Evolutionary conservation across 768 basidiomycete genomes (phyloP).

Genomic region (Exidia glandulosa): DNA sequence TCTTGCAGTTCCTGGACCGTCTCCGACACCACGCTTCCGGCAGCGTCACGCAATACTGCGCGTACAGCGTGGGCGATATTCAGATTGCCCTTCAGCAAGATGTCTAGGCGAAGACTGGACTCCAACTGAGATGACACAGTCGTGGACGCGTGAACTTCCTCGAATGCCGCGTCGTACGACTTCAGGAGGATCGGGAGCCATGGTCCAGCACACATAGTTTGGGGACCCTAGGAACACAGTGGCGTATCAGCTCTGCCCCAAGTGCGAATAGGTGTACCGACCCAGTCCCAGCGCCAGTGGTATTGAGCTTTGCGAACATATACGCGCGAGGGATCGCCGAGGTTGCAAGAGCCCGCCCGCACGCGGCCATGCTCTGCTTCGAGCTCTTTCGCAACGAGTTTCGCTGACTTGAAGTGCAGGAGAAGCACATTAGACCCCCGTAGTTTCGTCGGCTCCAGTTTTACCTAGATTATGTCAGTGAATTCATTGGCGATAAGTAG

Average conservation of each 20-base stretch:
- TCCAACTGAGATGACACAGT: slow-evolving; percentile 43
- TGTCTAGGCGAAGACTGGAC: too few relatives aligned
- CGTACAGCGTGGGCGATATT: slow-evolving; percentile 40
- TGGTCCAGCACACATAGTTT: slow-evolving; percentile 78
- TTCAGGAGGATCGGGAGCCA: slow-evolving; percentile 75
- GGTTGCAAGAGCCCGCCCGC: slow-evolving; percentile 53
- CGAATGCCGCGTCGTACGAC: slow-evolving; percentile 50
- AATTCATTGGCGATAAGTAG: slow-evolving; percentile 5
- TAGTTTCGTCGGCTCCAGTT: slow-evolving; percentile 16
- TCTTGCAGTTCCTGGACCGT: slow-evolving; percentile 20
- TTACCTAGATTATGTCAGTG: slow-evolving; percentile 13
- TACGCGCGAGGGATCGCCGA: slow-evolving; percentile 81
- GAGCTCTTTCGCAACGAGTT: slow-evolving; percentile 34
- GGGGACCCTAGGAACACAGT: too few relatives aligned
- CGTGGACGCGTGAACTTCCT: slow-evolving; percentile 52
- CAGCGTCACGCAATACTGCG: slow-evolving; percentile 17
- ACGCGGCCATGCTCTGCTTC: slow-evolving; percentile 40
- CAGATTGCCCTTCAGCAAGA: slow-evolving; percentile 31
- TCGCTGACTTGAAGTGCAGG: slow-evolving; percentile 48
- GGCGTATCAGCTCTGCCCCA: too few relatives aligned
- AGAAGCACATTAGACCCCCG: slow-evolving; percentile 30
- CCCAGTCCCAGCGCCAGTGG: slow-evolving; percentile 46
- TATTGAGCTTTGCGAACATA: slow-evolving; percentile 92
- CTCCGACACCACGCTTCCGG: slow-evolving; percentile 20
- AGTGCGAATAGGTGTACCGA: too few relatives aligned